Percentiles rank a stretch among this genome's conserved stretches.
phyloP scores from a whole-genome alignment of 805 yeast species.

The Metschnikowia hibisci region DNA sequence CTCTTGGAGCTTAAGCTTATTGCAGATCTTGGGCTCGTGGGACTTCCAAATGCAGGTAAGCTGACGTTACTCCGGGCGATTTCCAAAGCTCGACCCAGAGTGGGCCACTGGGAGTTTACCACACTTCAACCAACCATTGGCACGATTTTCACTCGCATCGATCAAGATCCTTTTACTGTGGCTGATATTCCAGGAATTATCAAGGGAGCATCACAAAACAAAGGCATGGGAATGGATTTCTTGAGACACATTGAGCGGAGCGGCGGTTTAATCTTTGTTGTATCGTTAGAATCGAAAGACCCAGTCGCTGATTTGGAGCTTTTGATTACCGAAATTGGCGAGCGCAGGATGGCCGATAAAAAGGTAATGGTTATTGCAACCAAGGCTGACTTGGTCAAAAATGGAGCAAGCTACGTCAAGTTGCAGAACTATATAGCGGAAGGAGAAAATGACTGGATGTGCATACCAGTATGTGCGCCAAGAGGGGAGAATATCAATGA shows the following conservation, averaged over 20 bases:
- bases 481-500: constrained; percentile 67
- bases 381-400: constrained; percentile 77
- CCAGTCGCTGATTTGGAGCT: constrained; percentile 65
- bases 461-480: constrained; percentile 82
- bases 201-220: constrained; percentile 77
- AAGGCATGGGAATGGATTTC: constrained; percentile 93
- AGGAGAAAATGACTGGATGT: constrained; percentile 50
- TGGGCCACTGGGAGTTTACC: constrained; percentile 97
- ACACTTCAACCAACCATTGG: constrained; percentile 91
- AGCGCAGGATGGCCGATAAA: constrained; percentile 55
- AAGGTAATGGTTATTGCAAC: constrained; percentile 78
- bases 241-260: constrained; percentile 90
- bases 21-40: constrained; percentile 93
- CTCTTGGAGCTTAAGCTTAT: constrained; percentile 79
- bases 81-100: constrained; percentile 82
- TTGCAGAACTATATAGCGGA: constrained; percentile 44
- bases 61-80: constrained; percentile 84
- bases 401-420: constrained; percentile 44
- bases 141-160: constrained; percentile 66
- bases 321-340: constrained; percentile 69
- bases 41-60: constrained; percentile 96
- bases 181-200: constrained; percentile 98
- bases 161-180: constrained; percentile 73
- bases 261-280: constrained; percentile 82
- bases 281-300: constrained; percentile 63